A percentile compares a stretch with the other conserved stretches of the same genome.
These are phyloP conservation scores for Debaryomycetaceae sp. DNA, from an alignment of 1,139 yeast species.

Conservation along the genomic window DNA sequence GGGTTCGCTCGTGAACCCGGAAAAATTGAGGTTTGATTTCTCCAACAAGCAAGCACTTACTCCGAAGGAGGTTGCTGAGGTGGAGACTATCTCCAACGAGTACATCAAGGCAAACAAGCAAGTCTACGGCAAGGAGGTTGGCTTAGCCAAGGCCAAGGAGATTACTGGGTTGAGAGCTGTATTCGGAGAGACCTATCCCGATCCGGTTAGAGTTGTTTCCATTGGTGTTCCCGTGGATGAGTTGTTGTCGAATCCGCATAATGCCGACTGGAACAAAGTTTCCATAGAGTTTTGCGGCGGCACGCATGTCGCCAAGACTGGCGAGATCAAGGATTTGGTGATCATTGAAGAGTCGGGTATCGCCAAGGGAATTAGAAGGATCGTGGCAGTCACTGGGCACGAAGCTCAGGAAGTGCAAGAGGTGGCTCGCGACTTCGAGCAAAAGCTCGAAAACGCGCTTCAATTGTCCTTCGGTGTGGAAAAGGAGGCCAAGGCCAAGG, in stretches of 20 bases:
- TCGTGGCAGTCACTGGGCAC: conserved; percentile 91
- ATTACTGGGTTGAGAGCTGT: conserved; percentile 93
- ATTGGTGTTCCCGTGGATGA: conserved; percentile 90
- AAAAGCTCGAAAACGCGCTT: conserved; percentile 54
- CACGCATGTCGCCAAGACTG: conserved; percentile 89
- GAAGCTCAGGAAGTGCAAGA: conserved; percentile 90
- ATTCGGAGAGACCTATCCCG: conserved; percentile 98
- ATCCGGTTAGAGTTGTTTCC: conserved; percentile 96
- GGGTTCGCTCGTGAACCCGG: conserved; percentile 95
- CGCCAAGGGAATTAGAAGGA: conserved; percentile 97
- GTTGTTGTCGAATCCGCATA: conserved; percentile 64
- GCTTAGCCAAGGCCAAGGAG: conserved; percentile 63
- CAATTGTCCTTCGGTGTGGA: conserved; percentile 58
- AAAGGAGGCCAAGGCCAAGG: conserved; percentile 79
- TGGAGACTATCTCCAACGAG: conserved; percentile 71
- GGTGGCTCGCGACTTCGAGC: conserved; percentile 67
- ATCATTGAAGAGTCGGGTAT: conserved; percentile 94
- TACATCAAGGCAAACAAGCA: conserved; percentile 65
- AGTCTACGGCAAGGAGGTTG: conserved; percentile 82
- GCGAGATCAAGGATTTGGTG: conserved; percentile 88
- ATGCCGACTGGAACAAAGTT: conserved; percentile 66
- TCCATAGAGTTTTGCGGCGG: conserved; percentile 99
- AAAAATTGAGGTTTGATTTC: conserved; percentile 92
- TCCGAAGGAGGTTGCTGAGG: conserved; percentile 63
- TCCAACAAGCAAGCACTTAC: conserved; percentile 82